Base-by-base conservation (phyloP, 768 basidiomycete species). In the Agrocybe chaxingu region DNA sequence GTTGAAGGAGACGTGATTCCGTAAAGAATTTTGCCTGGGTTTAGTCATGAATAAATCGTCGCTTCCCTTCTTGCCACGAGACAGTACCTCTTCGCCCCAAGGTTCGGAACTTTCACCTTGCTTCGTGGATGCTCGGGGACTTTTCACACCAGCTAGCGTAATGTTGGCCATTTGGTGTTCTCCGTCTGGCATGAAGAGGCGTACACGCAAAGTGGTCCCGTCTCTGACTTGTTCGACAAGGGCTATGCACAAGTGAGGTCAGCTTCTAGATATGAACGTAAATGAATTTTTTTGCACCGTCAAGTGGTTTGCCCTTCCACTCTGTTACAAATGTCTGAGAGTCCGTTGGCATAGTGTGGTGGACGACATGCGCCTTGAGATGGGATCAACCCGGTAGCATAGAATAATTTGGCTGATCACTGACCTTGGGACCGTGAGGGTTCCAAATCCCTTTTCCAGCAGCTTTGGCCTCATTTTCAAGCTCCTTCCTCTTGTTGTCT, bases 181-280 rank as follows among this genome's bases (percentile, higher is more conserved):
- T 8, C 85, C 88, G 39, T 90, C 84, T 12, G 93, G 88, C 74
- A 98, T 81, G 48, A 97, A 73, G 42, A 98, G 79, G 44, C 97
- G 85, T 42, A 89, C 82, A 16, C 96, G 87, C 30, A 98, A 70
- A 29, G 92, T 95, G 16, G 90, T 87, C 43, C 94, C 96, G 63
- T 98, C 95, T 44, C 89, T 81, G 46, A 98, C 93, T 63, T 89
- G 86, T 69, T 99, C 96, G 51, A 98, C 91, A 53, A 98, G 80
- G 42, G 89, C 94, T 95, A 51, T 24, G 34, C 35, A 34, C 56
- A 31, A 51, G 1, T 9, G 18, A 13, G 42, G 38, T 60, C 13
- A 60, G 30, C 39, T 36, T 30, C 47, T 57, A 34, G 38, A 16
- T 31, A n/a, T 33, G 5, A 39, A 41, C 30, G 34, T 2, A 5